These are phyloP conservation scores for Glaciozyma antarctica DNA, from an alignment of 768 basidiomycete species.

Conservation along the genomic window DNA sequence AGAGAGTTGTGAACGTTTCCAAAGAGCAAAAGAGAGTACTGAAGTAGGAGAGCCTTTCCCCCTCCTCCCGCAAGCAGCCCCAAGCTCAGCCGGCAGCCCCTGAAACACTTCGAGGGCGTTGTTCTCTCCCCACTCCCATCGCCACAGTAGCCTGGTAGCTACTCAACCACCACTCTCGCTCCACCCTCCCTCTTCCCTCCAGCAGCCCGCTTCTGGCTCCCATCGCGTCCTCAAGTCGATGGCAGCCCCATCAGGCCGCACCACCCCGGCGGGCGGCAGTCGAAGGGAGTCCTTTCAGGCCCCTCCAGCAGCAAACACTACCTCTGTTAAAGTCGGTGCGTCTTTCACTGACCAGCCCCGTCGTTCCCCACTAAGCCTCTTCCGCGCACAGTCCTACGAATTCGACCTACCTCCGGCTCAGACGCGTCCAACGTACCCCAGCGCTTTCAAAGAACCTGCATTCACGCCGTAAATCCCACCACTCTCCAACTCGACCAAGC, in stretches of 20 bases:
- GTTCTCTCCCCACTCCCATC: no score
- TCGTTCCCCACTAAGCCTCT: background rate
- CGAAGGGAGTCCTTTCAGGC: background rate
- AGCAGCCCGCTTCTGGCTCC: background rate
- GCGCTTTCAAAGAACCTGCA: slow-evolving; percentile 83
- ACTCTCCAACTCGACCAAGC: slow-evolving; percentile 71
- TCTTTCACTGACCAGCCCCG: background rate
- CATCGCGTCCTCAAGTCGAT: background rate
- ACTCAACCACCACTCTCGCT: background rate
- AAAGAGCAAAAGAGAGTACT: no score
- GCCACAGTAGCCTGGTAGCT: background rate
- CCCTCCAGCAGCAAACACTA: slow-evolving; percentile 42
- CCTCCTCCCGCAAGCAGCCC: no score
- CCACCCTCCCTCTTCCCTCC: background rate
- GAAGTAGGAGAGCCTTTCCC: no score
- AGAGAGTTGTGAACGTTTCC: no score
- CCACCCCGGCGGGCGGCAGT: background rate
- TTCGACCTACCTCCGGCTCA: slow-evolving; percentile 75
- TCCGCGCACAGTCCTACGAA: slow-evolving; percentile 59
- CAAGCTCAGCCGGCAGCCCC: no score
- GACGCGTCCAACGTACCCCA: slow-evolving; percentile 72
- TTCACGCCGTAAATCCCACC: slow-evolving; percentile 62
- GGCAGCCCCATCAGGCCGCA: background rate
- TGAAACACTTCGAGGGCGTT: no score
- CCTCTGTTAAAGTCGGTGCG: slow-evolving; percentile 89